Evolutionary conservation across 2,329 filamentous ascomycete genomes (phyloP).

Genomic region (Aspergillus sp.): DNA sequence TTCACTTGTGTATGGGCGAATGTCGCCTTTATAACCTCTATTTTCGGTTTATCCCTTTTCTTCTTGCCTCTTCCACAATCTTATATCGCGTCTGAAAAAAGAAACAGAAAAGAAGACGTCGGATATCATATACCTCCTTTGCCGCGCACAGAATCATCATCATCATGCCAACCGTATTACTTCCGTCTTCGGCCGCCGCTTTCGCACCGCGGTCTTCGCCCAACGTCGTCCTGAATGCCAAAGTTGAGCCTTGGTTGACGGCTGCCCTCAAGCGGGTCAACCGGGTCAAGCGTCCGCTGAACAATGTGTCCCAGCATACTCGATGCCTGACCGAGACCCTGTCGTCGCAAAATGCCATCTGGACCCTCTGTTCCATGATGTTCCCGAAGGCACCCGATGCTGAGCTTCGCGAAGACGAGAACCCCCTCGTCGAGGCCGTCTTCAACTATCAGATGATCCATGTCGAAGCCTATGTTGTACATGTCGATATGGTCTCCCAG

Average conservation of each 20-base stretch:
- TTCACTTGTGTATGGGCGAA: constrained; percentile 28
- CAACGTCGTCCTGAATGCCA: constrained; percentile 86
- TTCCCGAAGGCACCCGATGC: constrained; percentile 79
- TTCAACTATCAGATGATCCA: constrained; percentile 92
- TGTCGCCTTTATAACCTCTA: constrained; percentile 27
- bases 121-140: constrained; percentile 32
- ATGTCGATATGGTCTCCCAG: constrained; percentile 96
- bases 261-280: constrained; percentile 95
- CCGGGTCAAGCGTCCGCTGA: constrained; percentile 89
- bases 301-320: constrained; percentile 92
- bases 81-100: not conserved
- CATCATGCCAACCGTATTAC: constrained; percentile 82
- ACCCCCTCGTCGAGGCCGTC: constrained; percentile 75
- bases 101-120: constrained; percentile 6
- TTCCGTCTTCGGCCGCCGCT: constrained; percentile 90
- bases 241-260: constrained; percentile 93
- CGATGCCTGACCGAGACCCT: constrained; percentile 91
- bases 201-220: constrained; percentile 91
- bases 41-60: constrained; percentile 22
- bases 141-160: constrained; percentile 40
- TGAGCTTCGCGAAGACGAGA: constrained; percentile 71
- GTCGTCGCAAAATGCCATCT: constrained; percentile 82
- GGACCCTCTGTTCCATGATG: constrained; percentile 90
- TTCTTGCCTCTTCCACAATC: not conserved
- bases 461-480: constrained; percentile 93